Evolutionary conservation across 2,329 filamentous ascomycete species (phyloP).

Genomic region (Fusarium verticillioides): DNA sequence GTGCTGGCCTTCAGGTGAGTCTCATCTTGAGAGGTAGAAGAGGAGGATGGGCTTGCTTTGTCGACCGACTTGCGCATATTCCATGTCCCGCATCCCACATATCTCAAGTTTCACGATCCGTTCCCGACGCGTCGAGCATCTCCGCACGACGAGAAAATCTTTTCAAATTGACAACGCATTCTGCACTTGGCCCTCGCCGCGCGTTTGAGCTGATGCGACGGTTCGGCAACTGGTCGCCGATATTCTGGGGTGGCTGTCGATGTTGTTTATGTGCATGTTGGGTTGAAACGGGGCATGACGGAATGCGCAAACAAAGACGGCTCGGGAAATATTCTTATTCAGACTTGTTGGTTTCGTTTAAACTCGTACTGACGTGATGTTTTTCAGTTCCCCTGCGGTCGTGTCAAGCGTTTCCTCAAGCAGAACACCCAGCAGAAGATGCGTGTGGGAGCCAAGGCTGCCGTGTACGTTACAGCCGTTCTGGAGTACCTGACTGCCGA

Average conservation of each 20-base stretch:
- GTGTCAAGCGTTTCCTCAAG: conserved; percentile 99
- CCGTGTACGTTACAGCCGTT: conserved; percentile 97
- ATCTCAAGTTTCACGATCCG: conserved; percentile 36
- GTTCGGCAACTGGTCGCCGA: conserved; percentile 2
- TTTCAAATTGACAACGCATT: conserved; percentile 23
- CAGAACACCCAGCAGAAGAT: conserved; percentile 99
- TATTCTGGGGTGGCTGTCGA: conserved; percentile 8
- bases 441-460: conserved; percentile 98
- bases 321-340: conserved; percentile 16
- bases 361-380: conserved; percentile 36
- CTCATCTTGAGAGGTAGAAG: conserved; percentile 4
- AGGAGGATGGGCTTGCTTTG: conserved; percentile 23
- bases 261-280: conserved; percentile 9
- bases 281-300: conserved; percentile 23
- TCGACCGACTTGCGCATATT: conserved; percentile 40
- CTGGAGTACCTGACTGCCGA: conserved; percentile 98
- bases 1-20: conserved; percentile 93
- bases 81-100: conserved; percentile 42
- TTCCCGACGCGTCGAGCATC: conserved; percentile 41
- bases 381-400: conserved; percentile 93
- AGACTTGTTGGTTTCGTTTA: neutral
- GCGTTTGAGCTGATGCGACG: conserved; percentile 24
- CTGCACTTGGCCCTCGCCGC: neutral
- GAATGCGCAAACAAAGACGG: conserved; percentile 29
- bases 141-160: conserved; percentile 40